Percentiles rank a stretch among this genome's conserved stretches.
These are phyloP conservation scores for Vanilla planifolia DNA, from an alignment of 106 monocot genomes.

Conservation along the genomic window DNA sequence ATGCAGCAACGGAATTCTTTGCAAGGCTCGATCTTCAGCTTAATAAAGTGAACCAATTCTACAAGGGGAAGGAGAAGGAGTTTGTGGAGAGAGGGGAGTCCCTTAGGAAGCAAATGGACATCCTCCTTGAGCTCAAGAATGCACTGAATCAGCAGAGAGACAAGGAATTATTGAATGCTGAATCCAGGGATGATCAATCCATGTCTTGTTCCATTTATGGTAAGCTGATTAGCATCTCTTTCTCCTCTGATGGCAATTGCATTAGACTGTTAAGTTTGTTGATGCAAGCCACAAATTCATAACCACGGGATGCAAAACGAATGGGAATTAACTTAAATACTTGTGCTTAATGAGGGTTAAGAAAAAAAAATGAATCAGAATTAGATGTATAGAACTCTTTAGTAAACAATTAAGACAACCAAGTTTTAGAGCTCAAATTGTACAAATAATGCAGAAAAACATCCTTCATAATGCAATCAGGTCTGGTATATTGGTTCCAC, in stretches of 20 bases:
- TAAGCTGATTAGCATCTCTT: slow-evolving; percentile 9
- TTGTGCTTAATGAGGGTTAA: too few relatives aligned
- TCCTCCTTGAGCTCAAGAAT: slow-evolving; percentile 67
- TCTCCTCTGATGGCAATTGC: too few relatives aligned
- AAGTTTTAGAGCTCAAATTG: too few relatives aligned
- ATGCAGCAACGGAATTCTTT: slow-evolving; percentile 78
- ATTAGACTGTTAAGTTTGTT: too few relatives aligned
- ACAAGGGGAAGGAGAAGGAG: slow-evolving; percentile 83
- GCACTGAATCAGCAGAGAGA: slow-evolving; percentile 40
- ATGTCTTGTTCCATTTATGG: slow-evolving; percentile 57
- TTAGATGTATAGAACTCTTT: too few relatives aligned
- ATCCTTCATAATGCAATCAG: too few relatives aligned
- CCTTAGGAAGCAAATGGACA: slow-evolving; percentile 82
- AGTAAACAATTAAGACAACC: too few relatives aligned
- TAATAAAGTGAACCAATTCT: slow-evolving; percentile 99
- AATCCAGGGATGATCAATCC: slow-evolving; percentile 52
- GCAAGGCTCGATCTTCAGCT: slow-evolving; percentile 66
- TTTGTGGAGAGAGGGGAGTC: slow-evolving; percentile 79
- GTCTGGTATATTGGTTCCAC: too few relatives aligned
- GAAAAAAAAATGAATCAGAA: too few relatives aligned
- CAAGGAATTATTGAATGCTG: slow-evolving; percentile 14
- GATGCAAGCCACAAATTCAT: too few relatives aligned
- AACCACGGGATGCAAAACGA: background rate
- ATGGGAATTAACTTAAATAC: slow-evolving; percentile 11
- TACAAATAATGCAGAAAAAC: too few relatives aligned